A percentile compares a stretch with the other conserved stretches of the same genome.
These are phyloP conservation scores for Chaetothyriales sp. DNA, from an alignment of 2,329 filamentous ascomycete species.

Conservation along the genomic window DNA sequence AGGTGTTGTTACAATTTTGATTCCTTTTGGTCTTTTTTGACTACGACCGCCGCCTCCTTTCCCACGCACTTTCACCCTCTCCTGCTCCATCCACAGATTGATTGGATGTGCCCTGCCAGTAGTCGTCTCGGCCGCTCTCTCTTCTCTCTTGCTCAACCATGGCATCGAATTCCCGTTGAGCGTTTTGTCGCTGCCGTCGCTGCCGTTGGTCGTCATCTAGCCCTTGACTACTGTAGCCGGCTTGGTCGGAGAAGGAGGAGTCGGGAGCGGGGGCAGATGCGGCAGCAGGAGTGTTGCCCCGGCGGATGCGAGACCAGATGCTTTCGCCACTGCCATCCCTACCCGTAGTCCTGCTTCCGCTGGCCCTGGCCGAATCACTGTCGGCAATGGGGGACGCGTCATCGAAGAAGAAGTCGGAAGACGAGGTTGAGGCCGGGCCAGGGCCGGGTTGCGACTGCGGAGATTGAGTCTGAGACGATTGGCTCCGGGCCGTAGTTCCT, in stretches of 20 bases:
- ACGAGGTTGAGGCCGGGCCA: neutral
- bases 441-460: neutral
- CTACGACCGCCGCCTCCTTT: conserved; percentile 8
- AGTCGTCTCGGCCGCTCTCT: conserved; percentile 13
- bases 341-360: neutral
- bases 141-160: conserved; percentile 30
- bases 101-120: conserved; percentile 6
- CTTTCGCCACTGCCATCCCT: conserved; percentile 1
- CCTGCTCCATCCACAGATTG: conserved; percentile 1
- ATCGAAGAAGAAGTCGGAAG: conserved; percentile 10
- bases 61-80: conserved; percentile 10
- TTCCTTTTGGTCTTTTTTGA: neutral
- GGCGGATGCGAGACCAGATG: conserved; percentile 14
- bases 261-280: neutral
- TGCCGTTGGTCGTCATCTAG: neutral
- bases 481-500: neutral
- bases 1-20: neutral
- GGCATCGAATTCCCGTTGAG: conserved; percentile 31
- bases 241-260: neutral
- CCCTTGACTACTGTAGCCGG: neutral
- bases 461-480: neutral
- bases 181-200: conserved; percentile 11
- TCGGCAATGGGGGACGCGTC: conserved; percentile 16
- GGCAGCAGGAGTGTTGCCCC: neutral
- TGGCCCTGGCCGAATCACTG: conserved; percentile 8